Conservation (phyloP, 495 filamentous ascomycete genomes). For the Hypoxylon perforatum region DNA sequence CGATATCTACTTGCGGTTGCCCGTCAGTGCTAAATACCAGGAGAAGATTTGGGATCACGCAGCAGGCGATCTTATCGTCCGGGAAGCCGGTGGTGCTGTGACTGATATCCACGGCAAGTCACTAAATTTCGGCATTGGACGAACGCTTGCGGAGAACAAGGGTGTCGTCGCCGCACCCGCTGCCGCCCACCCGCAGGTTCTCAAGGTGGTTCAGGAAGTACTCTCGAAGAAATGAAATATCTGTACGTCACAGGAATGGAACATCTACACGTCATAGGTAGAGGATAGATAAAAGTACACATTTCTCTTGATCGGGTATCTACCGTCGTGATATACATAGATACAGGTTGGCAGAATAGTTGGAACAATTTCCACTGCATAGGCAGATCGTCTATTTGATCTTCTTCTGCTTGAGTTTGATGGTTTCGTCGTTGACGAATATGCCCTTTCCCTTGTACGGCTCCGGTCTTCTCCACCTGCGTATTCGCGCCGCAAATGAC, state of each 20-base stretch:
- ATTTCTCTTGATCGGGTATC: conserved; percentile 42
- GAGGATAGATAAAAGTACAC: conserved; percentile 45
- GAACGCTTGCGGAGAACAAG: conserved; percentile 88
- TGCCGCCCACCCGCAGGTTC: conserved; percentile 77
- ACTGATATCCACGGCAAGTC: conserved; percentile 83
- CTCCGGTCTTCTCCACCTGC: conserved; percentile 89
- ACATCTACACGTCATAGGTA: conserved; percentile 18
- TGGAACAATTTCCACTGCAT: conserved; percentile 8
- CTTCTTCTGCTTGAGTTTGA: conserved; percentile 98
- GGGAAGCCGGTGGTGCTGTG: conserved; percentile 92
- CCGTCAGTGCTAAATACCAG: conserved; percentile 84
- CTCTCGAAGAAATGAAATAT: conserved; percentile 57
- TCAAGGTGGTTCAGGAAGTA: conserved; percentile 84
- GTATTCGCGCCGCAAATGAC: conserved; percentile 88
- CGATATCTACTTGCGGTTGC: conserved; percentile 92
- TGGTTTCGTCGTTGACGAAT: conserved; percentile 95
- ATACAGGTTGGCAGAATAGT: conserved; percentile 39
- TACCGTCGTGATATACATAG: conserved; percentile 45
- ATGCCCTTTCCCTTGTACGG: conserved; percentile 99
- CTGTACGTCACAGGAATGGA: conserved; percentile 16
- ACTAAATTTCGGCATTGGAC: conserved; percentile 85
- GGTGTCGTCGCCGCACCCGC: conserved; percentile 90
- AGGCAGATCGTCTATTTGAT: conserved; percentile 82
- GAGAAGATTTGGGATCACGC: conserved; percentile 99
- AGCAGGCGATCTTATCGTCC: conserved; percentile 92